phyloP scores from a whole-genome alignment of 176 grass and related monocot species.

The Stipa capillata region DNA sequence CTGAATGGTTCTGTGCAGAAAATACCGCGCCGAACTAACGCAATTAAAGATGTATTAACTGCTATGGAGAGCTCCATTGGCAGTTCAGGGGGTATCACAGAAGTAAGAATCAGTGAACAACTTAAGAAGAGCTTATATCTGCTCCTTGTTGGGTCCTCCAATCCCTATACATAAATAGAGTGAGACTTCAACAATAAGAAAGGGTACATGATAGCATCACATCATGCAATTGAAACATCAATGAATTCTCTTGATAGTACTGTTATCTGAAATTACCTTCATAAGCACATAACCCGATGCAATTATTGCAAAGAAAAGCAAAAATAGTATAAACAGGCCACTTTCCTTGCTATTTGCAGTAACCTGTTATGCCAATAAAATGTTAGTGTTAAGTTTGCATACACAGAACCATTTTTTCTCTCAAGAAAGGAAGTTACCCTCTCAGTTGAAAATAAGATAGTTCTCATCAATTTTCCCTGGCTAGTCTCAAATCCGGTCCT shows the following conservation, averaged over 20 bases:
- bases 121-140: constrained; percentile 98
- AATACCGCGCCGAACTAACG: constrained; percentile 87
- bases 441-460: constrained; percentile 98
- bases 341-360: constrained; percentile 98
- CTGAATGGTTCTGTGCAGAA: constrained; percentile 99
- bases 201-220: background rate
- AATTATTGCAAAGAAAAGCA: constrained; percentile 98
- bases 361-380: constrained; percentile 52
- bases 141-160: constrained; percentile 98
- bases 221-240: background rate
- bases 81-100: constrained; percentile 96
- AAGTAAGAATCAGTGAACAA: constrained; percentile 98
- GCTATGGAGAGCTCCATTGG: constrained; percentile 99
- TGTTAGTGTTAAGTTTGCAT: background rate
- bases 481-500: constrained; percentile 99
- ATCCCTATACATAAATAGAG: constrained; percentile 47
- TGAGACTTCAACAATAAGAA: background rate
- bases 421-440: constrained; percentile 57
- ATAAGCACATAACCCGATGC: constrained; percentile 94
- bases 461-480: constrained; percentile 99
- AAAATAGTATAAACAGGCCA: constrained; percentile 95
- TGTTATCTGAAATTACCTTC: constrained; percentile 50
- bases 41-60: constrained; percentile 99
- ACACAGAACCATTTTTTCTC: background rate
- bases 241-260: constrained; percentile 1